These are phyloP conservation scores for Notholithocarpus densiflorus DNA, from an alignment of 306 rosid genomes.

Conservation along the genomic window DNA sequence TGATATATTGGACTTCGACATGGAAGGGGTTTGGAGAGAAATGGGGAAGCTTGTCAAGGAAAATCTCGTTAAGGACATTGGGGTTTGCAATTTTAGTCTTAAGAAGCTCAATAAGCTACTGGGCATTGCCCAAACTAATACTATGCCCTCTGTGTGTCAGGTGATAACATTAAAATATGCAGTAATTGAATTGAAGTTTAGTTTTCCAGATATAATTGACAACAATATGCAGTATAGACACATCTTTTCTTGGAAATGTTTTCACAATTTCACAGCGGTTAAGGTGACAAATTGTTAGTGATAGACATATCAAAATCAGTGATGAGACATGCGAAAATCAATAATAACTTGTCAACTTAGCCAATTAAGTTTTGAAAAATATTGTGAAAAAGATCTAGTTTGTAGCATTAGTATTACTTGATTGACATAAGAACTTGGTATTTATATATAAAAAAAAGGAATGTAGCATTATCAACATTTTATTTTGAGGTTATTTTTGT, in stretches of 20 bases:
- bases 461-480: neutral
- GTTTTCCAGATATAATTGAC: neutral
- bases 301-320: too few relatives aligned
- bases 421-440: too few relatives aligned
- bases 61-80: conserved; percentile 47
- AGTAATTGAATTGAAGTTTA: conserved; percentile 2
- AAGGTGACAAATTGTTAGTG: too few relatives aligned
- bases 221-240: too few relatives aligned
- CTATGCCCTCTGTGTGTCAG: conserved; percentile 45
- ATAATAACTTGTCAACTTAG: too few relatives aligned
- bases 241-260: too few relatives aligned
- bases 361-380: too few relatives aligned
- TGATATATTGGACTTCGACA: conserved; percentile 45
- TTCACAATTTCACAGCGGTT: too few relatives aligned
- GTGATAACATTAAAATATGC: conserved; percentile 4
- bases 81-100: conserved; percentile 49
- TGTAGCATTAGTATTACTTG: too few relatives aligned
- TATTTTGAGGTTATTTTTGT: neutral
- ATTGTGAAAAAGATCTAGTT: too few relatives aligned
- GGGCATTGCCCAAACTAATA: conserved; percentile 31
- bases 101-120: conserved; percentile 40
- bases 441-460: too few relatives aligned
- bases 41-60: conserved; percentile 55
- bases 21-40: conserved; percentile 60
- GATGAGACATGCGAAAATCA: too few relatives aligned